Base-by-base conservation (phyloP, 1,284 basidiomycete genomes). In the Tetrapyrgos nigripes region DNA sequence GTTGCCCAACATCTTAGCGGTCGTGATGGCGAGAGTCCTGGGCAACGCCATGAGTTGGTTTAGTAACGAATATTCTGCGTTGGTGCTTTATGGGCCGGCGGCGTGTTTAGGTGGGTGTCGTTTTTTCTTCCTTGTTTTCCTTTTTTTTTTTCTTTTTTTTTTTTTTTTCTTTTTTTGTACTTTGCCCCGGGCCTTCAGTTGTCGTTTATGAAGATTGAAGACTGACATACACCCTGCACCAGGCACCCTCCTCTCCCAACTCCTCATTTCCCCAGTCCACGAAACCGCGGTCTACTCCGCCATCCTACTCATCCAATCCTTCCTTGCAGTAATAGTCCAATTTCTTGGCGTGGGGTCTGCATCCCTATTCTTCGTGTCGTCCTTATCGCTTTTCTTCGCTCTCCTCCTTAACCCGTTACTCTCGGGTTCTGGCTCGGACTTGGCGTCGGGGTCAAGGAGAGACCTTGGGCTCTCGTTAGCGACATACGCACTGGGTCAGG, bases 21-120 rank as follows among this genome's bases (percentile, higher is more conserved):
- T 87, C 1, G 61, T 92, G 21, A 92, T 98, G 87, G 73, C 78
- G 14, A 70, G 73, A 17, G 80, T 86, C 0, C 71, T 94, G n/a
- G 81, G 84, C 10, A 89, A 86, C 70, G 82, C 82, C 0, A 81
- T 91, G 80, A 86, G 84, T 71, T 94, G 94, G 94, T 96, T 93
- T 75, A 80, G 83, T 11, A 83, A 83, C 59, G 93, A 95, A 64
- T 83, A 86, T 62, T 83, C 88, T 3, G 86, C 88, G 9, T 66
- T 96, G 4, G 68, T 85, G 11, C 75, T 97, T n/a, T 98, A 94
- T 69, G 90, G 82, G 2, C 93, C 94, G 26, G 83, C 92, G 0
- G 87, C 87, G 0, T 67, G 93, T 9, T 78, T 89, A 50, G 88
- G 89, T 88, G 65, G 31, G 79, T 72, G 50, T 45, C 23, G n/a